These are phyloP conservation scores for Alloteropsis angusta DNA, from an alignment of 202 grass and related monocot genomes.

Conservation along the genomic window DNA sequence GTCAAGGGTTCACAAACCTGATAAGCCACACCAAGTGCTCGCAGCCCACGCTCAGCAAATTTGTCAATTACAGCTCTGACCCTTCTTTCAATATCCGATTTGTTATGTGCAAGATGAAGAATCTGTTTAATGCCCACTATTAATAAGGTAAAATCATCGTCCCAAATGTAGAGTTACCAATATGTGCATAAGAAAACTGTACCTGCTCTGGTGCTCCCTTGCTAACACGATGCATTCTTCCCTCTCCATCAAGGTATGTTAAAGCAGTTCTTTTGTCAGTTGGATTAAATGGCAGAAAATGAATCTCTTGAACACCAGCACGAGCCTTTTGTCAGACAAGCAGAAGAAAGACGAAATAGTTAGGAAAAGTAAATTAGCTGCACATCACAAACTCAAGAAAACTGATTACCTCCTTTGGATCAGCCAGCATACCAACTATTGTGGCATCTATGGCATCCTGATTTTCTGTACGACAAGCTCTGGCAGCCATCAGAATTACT, in stretches of 20 bases:
- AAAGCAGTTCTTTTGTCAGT: conserved; percentile 92
- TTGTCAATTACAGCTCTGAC: conserved; percentile 81
- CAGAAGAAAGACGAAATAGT: not conserved
- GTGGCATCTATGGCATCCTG: conserved; percentile 98
- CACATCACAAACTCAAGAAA: not conserved
- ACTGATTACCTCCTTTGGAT: conserved; percentile 74
- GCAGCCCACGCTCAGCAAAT: conserved; percentile 75
- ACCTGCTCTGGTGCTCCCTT: conserved; percentile 97
- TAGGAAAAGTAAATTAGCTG: not conserved
- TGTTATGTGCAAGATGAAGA: conserved; percentile 80
- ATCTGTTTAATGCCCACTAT: conserved; percentile 44
- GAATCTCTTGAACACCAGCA: conserved; percentile 72
- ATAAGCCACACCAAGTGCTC: conserved; percentile 79
- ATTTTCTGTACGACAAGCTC: conserved; percentile 89
- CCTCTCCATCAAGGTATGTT: conserved; percentile 60
- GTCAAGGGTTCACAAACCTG: conserved; percentile 43
- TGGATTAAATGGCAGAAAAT: conserved; percentile 94
- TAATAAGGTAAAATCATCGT: conserved; percentile 15
- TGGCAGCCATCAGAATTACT: conserved; percentile 84
- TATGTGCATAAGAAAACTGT: not conserved
- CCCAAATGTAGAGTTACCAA: not conserved
- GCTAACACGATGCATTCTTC: conserved; percentile 85
- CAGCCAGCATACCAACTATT: conserved; percentile 91
- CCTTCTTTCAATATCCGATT: conserved; percentile 69
- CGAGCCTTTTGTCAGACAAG: conserved; percentile 50